Conservation (phyloP, 495 filamentous ascomycete genomes). For the Aspergillus panamensis region DNA sequence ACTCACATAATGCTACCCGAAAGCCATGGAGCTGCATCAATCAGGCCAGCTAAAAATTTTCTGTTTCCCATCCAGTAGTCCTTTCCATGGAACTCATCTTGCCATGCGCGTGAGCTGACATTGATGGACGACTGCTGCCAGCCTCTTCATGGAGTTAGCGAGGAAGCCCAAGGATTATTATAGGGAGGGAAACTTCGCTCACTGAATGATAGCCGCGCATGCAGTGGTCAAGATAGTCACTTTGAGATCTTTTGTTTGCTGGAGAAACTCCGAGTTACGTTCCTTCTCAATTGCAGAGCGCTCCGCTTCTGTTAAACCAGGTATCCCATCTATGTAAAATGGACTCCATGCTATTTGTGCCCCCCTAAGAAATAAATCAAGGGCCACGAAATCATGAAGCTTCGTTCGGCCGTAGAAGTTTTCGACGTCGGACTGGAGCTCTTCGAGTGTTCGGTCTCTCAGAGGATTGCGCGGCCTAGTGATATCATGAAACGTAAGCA, state of each 20-base stretch:
- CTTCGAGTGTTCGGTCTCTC: constrained; percentile 4
- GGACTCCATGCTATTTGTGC: constrained; percentile 13
- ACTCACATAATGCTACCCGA: constrained; percentile 35
- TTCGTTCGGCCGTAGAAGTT: constrained; percentile 5
- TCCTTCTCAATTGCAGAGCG: constrained; percentile 1
- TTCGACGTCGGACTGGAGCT: constrained; percentile 16
- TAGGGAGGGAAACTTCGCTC: constrained; percentile 8
- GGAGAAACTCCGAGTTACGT: constrained; percentile 9
- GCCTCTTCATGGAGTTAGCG: constrained; percentile 29
- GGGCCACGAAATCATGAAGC: constrained; percentile 10
- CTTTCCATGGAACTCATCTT: constrained; percentile 27
- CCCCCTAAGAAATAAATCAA: constrained; percentile 16
- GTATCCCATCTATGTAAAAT: not conserved
- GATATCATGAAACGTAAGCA: not conserved
- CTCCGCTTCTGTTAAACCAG: constrained; percentile 6
- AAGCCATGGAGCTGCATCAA: constrained; percentile 35
- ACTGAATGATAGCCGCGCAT: constrained; percentile 32
- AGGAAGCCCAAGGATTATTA: not conserved
- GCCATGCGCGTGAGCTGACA: constrained; percentile 62
- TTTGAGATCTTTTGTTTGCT: constrained; percentile 24
- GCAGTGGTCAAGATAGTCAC: constrained; percentile 26
- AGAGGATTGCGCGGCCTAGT: constrained; percentile 12
- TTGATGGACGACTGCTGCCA: constrained; percentile 70
- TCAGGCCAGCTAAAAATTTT: constrained; percentile 33
- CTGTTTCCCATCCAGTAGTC: constrained; percentile 27